Evolutionary conservation across 345 rosid genomes (phyloP), one percentile per base, ranked within the genome.

Genomic region (Pistacia integerrima): DNA sequence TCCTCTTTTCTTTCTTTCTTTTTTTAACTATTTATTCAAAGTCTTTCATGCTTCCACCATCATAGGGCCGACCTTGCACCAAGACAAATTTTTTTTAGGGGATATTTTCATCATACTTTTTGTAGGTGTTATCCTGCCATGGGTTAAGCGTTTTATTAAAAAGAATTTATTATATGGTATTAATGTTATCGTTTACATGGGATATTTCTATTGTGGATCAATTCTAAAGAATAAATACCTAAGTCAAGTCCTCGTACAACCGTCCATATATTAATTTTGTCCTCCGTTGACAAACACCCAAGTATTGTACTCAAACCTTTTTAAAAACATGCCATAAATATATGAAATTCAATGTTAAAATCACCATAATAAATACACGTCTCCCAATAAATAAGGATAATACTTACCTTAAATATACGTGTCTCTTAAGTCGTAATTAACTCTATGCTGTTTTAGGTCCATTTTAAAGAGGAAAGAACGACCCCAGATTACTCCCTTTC

Each of bases 231-330:
- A 25, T 25, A 0, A 0, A 51, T 12, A 11, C 55, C 16, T 11
- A 16, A 51, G 4, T 25, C 25, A 13, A 11, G 30, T 8, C 69
- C 60, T n/a, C 3, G 33, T 44, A 52, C 14, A 75, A 75, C 79
- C 72, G 76, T 49, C 74, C 79, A 65, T 25, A 65, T 25, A 70
- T 70, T 22, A 54, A 72, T 60, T 75, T 64, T 57, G 64, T 36
- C 22, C 8, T 57, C 18, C 76, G 41, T 75, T 75, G 73, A 75
- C 79, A 8, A 57, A 9, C 25, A 49, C 35, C 18, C 35, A 64
- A 49, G 7, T 1, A 52, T 4, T 11, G 17, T 52, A 52, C 18
- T 25, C 14, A n/a, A 0, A 8, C 22, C 64, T 18, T 56, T 54
- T 54, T 1, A 33, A 36, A 63, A 8, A 59, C 16, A 36, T 17